Evolutionary conservation across 805 yeast species (phyloP).

Genomic region (Kluyveromyces lactis): DNA sequence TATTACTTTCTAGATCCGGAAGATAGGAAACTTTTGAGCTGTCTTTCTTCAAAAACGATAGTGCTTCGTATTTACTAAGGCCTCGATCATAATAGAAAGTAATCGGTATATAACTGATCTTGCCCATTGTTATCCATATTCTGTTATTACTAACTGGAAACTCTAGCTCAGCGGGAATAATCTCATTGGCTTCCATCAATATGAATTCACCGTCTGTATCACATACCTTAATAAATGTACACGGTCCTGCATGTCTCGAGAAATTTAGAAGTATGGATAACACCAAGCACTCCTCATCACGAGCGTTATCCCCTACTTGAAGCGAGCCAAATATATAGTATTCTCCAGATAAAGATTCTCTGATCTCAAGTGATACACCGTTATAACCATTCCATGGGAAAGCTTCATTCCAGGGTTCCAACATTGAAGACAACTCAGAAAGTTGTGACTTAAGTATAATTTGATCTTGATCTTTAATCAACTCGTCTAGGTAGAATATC

Average conservation of each 20-base stretch:
- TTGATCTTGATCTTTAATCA: constrained; percentile 4
- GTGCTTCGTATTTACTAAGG: constrained; percentile 32
- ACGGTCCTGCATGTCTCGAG: constrained; percentile 18
- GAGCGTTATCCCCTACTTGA: constrained; percentile 35
- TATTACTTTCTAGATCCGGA: neutral
- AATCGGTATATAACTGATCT: constrained; percentile 34
- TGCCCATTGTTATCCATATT: constrained; percentile 42
- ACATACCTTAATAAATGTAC: constrained; percentile 37
- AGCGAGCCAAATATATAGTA: constrained; percentile 24
- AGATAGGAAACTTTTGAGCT: neutral
- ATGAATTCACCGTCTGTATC: constrained; percentile 54
- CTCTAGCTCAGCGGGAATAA: constrained; percentile 37
- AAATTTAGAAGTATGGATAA: constrained; percentile 34
- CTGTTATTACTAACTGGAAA: constrained; percentile 38
- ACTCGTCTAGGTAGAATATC: constrained; percentile 19
- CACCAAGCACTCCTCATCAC: constrained; percentile 40
- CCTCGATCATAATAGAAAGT: constrained; percentile 29
- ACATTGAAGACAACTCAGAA: constrained; percentile 15
- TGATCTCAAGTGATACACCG: constrained; percentile 17
- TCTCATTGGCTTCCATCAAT: constrained; percentile 41
- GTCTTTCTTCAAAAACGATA: constrained; percentile 31
- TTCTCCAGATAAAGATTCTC: constrained; percentile 9
- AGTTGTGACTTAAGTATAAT: constrained; percentile 5
- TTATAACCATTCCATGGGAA: constrained; percentile 38
- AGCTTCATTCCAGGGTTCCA: constrained; percentile 30